Evolutionary conservation across 352 stramenopile genomes (phyloP), one percentile per base, ranked within the genome.

Genomic region (Phytophthora fragariaefolia): DNA sequence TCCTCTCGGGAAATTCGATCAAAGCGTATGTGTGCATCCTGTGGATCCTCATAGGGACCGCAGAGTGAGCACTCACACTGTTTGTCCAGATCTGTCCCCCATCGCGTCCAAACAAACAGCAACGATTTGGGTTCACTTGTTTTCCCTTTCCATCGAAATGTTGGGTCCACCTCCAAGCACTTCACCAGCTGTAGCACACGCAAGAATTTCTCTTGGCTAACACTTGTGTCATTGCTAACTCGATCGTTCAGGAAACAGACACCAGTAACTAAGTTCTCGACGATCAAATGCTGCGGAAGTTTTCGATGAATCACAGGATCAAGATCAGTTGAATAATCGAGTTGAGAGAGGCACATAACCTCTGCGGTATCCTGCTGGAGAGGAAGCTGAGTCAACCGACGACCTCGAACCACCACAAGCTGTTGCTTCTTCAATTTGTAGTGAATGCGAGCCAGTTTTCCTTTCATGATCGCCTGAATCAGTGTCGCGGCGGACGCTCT

Each of bases 31-130:
- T 70, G 53, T 1, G 77, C 79, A 51, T 64, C 63, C 2, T 66
- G 53, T 7, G 53, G 42, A 9, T 63, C 24, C 4, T 87, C 76
- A 30, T 87, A 87, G 9, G 79, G 76, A 0, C 79, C 79, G 40
- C 77, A 73, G 1, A 87, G 47, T 1, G 56, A 58, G 13, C 68
- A 60, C 24, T 74, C 52, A 17, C 46, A 61, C 3, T 42, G 49
- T 10, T 58, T 23, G 0, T 47, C 23, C 43, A 50, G 23, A 50
- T 47, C 40, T 7, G 18, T 24, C n/a, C 40, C 40, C 40, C 40
- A 47, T 22, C 40, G 17, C 9, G 40, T 47, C 40, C 40, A 47
- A 17, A 47, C 40, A 17, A 47, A 47, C 5, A 24, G 24, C 10
- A 13, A 22, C 18, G 40, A 47, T 8, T n/a, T 15, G 4, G 17